These are phyloP conservation scores for Cubamyces sp. DNA, from an alignment of 768 basidiomycete genomes.

Conservation along the genomic window DNA sequence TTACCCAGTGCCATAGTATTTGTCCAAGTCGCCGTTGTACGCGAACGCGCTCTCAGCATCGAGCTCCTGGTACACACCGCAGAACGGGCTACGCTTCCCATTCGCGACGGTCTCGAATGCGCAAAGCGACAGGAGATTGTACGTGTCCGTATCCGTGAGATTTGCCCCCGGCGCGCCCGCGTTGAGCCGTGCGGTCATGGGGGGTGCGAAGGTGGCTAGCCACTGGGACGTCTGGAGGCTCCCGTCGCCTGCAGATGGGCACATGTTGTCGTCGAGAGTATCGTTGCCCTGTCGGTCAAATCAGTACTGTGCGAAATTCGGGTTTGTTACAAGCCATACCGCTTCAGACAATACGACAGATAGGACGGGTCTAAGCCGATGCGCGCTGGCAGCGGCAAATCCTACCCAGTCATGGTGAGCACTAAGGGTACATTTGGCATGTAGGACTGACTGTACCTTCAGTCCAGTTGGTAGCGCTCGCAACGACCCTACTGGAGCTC, in stretches of 20 bases:
- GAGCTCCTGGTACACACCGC: slow-evolving; percentile 58
- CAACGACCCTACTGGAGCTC: slow-evolving; percentile 60
- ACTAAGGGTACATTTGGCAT: background rate
- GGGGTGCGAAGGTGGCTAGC: slow-evolving; percentile 56
- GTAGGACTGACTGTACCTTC: slow-evolving; percentile 44
- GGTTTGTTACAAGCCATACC: slow-evolving; percentile 38
- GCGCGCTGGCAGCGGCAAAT: slow-evolving; percentile 57
- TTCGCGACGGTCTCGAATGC: slow-evolving; percentile 71
- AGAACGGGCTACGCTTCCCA: slow-evolving; percentile 65
- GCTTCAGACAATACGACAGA: slow-evolving; percentile 63
- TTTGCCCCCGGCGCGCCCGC: slow-evolving; percentile 61
- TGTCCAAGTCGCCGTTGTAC: slow-evolving; percentile 72
- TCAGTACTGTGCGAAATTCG: background rate
- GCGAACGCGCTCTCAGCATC: slow-evolving; percentile 69
- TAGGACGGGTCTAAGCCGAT: slow-evolving; percentile 48
- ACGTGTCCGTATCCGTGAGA: slow-evolving; percentile 57
- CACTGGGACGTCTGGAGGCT: slow-evolving; percentile 49
- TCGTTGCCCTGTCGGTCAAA: slow-evolving; percentile 46
- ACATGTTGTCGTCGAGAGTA: slow-evolving; percentile 68
- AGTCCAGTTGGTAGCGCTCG: slow-evolving; percentile 72
- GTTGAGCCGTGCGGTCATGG: slow-evolving; percentile 65
- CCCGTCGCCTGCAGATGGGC: slow-evolving; percentile 55
- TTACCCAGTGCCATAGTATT: slow-evolving; percentile 79
- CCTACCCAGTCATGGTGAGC: slow-evolving; percentile 42
- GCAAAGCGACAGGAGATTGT: slow-evolving; percentile 71